Percentiles rank a stretch among this genome's conserved stretches.
phyloP scores from a whole-genome alignment of 2,329 filamentous ascomycete species.

The Colletotrichum brevisporum region DNA sequence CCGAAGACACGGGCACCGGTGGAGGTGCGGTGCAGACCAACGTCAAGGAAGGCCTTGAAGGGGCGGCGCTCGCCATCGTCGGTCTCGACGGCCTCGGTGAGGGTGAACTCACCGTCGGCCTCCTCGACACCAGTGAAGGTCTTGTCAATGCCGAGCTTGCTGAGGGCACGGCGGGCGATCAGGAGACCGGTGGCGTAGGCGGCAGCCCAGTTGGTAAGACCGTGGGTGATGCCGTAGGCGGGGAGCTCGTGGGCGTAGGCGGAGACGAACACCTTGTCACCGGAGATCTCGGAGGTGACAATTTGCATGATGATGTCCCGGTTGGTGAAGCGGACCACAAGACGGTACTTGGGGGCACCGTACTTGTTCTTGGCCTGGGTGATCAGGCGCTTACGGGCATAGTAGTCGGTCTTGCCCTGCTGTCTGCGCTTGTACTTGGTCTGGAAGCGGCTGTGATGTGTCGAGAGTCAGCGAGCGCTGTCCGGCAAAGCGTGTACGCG shows the following conservation, averaged over 20 bases:
- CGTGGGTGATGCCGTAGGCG: slow-evolving; percentile 97
- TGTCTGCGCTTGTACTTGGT: slow-evolving; percentile 99
- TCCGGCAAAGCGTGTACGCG: slow-evolving; percentile 15
- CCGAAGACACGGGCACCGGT: slow-evolving; percentile 99
- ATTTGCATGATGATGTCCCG: slow-evolving; percentile 99
- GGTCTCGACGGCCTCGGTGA: slow-evolving; percentile 94
- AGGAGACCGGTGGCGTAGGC: slow-evolving; percentile 98
- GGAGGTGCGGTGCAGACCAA: slow-evolving; percentile 96
- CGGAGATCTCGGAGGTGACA: slow-evolving; percentile 93
- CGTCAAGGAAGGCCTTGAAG: slow-evolving; percentile 99
- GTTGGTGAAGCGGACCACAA: slow-evolving; percentile 99
- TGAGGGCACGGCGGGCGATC: slow-evolving; percentile 94
- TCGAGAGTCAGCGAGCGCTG: slow-evolving; percentile 13
- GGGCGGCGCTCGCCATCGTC: slow-evolving; percentile 95
- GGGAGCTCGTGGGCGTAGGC: slow-evolving; percentile 98
- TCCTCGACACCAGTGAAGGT: slow-evolving; percentile 97
- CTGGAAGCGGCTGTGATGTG: slow-evolving; percentile 85
- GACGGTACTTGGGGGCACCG: slow-evolving; percentile 99
- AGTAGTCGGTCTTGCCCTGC: slow-evolving; percentile 99
- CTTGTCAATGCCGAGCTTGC: slow-evolving; percentile 96
- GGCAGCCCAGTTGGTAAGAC: slow-evolving; percentile 99
- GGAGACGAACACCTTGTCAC: slow-evolving; percentile 95
- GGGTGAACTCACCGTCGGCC: slow-evolving; percentile 93
- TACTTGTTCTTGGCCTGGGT: slow-evolving; percentile 99
- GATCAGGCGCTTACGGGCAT: slow-evolving; percentile 99